Percentiles rank a stretch among this genome's conserved stretches.
These are phyloP conservation scores for Alternaria arbusti DNA, from an alignment of 2,329 filamentous ascomycete genomes.

Conservation along the genomic window DNA sequence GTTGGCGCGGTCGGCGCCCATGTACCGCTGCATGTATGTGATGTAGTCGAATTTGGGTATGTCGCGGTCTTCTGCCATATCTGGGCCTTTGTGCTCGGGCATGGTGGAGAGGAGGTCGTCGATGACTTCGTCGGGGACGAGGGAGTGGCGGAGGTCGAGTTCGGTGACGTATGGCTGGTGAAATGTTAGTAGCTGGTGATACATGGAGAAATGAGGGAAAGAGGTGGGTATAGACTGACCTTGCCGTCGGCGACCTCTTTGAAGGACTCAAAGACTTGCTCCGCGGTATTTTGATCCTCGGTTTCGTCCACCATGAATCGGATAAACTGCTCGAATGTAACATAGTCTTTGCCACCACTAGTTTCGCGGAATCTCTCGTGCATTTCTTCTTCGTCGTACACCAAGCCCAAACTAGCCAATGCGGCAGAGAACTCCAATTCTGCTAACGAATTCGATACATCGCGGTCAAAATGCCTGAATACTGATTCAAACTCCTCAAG, in stretches of 20 bases:
- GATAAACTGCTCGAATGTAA: constrained; percentile 98
- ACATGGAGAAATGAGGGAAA: neutral
- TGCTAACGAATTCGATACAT: constrained; percentile 85
- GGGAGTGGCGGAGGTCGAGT: constrained; percentile 90
- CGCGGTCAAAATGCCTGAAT: constrained; percentile 96
- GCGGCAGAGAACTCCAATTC: constrained; percentile 97
- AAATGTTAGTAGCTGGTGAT: constrained; percentile 12
- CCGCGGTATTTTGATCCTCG: constrained; percentile 97
- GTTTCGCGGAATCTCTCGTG: constrained; percentile 91
- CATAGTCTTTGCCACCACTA: constrained; percentile 77
- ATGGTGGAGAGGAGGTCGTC: constrained; percentile 89
- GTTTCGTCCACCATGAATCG: constrained; percentile 99
- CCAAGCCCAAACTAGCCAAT: constrained; percentile 89
- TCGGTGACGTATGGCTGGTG: constrained; percentile 89
- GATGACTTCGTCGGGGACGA: constrained; percentile 97
- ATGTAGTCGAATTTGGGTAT: constrained; percentile 95
- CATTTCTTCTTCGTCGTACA: constrained; percentile 98
- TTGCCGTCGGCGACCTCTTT: constrained; percentile 97
- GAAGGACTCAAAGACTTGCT: constrained; percentile 98
- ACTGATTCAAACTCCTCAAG: constrained; percentile 98
- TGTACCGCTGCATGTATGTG: constrained; percentile 85
- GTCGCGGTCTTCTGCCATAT: constrained; percentile 83
- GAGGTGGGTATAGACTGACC: constrained; percentile 51
- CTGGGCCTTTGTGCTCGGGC: constrained; percentile 81
- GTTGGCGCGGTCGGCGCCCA: constrained; percentile 39